Evolutionary conservation across 2,329 filamentous ascomycete genomes (phyloP).

Genomic region (Exserohilum turcica): DNA sequence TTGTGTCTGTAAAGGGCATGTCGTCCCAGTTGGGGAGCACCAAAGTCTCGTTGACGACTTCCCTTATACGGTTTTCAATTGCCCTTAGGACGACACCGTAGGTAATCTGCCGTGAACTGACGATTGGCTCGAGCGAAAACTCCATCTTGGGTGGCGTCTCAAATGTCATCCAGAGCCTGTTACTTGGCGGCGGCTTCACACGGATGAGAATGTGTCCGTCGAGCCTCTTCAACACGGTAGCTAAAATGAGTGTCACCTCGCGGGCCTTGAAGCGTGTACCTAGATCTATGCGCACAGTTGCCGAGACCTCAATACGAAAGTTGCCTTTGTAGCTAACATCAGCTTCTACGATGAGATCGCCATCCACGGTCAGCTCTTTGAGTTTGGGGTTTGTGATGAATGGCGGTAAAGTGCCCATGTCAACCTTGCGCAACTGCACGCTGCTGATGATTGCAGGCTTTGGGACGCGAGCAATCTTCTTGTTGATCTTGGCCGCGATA

Average conservation of each 20-base stretch:
- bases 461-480: constrained; percentile 93
- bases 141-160: constrained; percentile 93
- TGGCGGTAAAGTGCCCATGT: constrained; percentile 84
- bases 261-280: constrained; percentile 86
- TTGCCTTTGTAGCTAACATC: constrained; percentile 90
- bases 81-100: constrained; percentile 89
- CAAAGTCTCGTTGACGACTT: constrained; percentile 88
- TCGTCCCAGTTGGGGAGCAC: constrained; percentile 97
- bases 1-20: constrained; percentile 84
- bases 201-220: constrained; percentile 85
- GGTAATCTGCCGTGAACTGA: constrained; percentile 93
- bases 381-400: constrained; percentile 87
- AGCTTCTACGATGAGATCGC: constrained; percentile 83
- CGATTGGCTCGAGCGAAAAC: constrained; percentile 91
- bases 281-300: constrained; percentile 90
- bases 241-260: constrained; percentile 86
- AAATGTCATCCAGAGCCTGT: constrained; percentile 94
- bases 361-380: constrained; percentile 88
- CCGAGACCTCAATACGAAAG: constrained; percentile 85
- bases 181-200: constrained; percentile 93
- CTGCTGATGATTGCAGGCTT: constrained; percentile 88
- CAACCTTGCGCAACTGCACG: constrained; percentile 79
- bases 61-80: constrained; percentile 93
- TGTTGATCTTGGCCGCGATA: constrained; percentile 84
- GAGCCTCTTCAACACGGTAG: constrained; percentile 81